Evolutionary conservation across 768 basidiomycete genomes (phyloP).

Genomic region (Amanita brunnescens): DNA sequence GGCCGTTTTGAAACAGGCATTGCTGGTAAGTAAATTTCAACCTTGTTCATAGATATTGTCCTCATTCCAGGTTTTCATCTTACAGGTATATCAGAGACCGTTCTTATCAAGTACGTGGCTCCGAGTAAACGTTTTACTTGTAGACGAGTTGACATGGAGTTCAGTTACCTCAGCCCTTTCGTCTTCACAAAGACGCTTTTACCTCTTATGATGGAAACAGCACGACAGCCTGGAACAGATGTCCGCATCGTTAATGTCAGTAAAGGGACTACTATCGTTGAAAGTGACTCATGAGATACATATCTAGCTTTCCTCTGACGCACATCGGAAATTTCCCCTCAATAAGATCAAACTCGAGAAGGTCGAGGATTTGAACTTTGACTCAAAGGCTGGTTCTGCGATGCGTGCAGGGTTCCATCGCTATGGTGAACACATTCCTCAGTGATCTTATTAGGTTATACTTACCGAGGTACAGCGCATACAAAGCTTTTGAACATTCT

Average conservation of each 20-base stretch:
- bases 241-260: conserved; percentile 54
- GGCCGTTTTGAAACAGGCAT: conserved; percentile 8
- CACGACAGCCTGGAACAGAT: conserved; percentile 37
- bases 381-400: conserved; percentile 16
- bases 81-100: conserved; percentile 28
- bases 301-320: conserved; percentile 26
- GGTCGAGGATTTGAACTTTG: conserved; percentile 27
- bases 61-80: conserved; percentile 10
- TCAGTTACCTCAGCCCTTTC: conserved; percentile 45
- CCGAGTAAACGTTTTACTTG: background rate
- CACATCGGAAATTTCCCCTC: conserved; percentile 15
- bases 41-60: background rate
- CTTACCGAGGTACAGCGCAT: conserved; percentile 23
- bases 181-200: conserved; percentile 46
- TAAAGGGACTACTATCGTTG: conserved; percentile 1
- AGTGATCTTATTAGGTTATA: background rate
- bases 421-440: conserved; percentile 22
- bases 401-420: conserved; percentile 13
- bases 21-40: conserved; percentile 10
- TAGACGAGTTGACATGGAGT: background rate
- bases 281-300: background rate
- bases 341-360: conserved; percentile 18
- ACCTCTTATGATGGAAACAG: conserved; percentile 43
- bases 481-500: conserved; percentile 46
- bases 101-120: conserved; percentile 36